Percentiles rank a stretch among this genome's conserved stretches.
These are phyloP conservation scores for Phytophthora pistaciae DNA, from an alignment of 352 stramenopile genomes.

Conservation along the genomic window DNA sequence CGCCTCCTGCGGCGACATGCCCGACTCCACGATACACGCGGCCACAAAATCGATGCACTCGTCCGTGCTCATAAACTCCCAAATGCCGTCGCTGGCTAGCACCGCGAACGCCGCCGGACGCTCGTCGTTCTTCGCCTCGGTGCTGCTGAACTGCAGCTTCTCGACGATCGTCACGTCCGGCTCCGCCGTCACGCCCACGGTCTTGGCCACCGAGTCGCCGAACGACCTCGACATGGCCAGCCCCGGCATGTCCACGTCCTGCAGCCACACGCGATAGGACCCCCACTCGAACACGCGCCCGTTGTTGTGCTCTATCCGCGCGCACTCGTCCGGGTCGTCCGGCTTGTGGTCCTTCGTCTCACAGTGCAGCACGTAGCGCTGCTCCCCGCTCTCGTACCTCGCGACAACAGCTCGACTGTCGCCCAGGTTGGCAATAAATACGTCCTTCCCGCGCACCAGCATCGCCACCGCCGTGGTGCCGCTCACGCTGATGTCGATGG, in stretches of 20 bases:
- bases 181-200: constrained; percentile 77
- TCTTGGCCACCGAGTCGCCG: constrained; percentile 82
- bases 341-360: constrained; percentile 88
- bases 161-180: constrained; percentile 69
- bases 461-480: constrained; percentile 77
- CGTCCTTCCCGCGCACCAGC: constrained; percentile 62
- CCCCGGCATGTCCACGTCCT: constrained; percentile 87
- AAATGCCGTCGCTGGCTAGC: constrained; percentile 85
- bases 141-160: constrained; percentile 35
- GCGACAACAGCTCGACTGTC: constrained; percentile 79
- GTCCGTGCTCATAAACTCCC: constrained; percentile 84
- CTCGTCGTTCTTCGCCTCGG: constrained; percentile 16
- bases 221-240: constrained; percentile 88
- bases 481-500: constrained; percentile 81
- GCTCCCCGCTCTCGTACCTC: constrained; percentile 38
- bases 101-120: constrained; percentile 63
- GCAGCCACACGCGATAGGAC: constrained; percentile 82
- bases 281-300: constrained; percentile 88
- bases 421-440: constrained; percentile 81
- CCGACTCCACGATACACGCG: constrained; percentile 50
- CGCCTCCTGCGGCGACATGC: constrained; percentile 69
- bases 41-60: constrained; percentile 77
- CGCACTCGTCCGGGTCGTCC: constrained; percentile 66
- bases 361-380: constrained; percentile 59
- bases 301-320: constrained; percentile 74